Conservation (phyloP, 2,329 filamentous ascomycete species). For the Alternaria atra region DNA sequence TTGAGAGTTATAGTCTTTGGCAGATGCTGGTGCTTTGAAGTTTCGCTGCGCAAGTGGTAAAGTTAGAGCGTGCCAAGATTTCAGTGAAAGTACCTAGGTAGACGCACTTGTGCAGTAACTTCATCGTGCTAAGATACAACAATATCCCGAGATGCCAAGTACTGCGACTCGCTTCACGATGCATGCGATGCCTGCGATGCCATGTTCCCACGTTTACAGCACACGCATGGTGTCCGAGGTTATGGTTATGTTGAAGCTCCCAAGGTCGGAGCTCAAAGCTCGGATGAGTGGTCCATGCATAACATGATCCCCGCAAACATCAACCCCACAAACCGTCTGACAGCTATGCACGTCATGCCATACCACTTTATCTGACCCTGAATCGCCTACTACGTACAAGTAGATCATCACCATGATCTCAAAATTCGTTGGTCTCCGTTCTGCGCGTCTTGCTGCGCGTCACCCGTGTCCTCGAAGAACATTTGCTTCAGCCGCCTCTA, state of each 20-base stretch:
- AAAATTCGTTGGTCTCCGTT: slow-evolving; percentile 42
- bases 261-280: slow-evolving; percentile 4
- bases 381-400: neutral
- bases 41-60: neutral
- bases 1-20: neutral
- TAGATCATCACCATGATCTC: slow-evolving; percentile 36
- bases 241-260: neutral
- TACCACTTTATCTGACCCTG: neutral
- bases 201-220: neutral
- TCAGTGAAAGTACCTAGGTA: neutral
- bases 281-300: slow-evolving; percentile 17
- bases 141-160: neutral
- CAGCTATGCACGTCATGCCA: slow-evolving; percentile 21
- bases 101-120: neutral
- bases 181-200: neutral
- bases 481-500: slow-evolving; percentile 46
- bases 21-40: neutral
- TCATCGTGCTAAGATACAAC: neutral
- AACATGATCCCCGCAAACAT: slow-evolving; percentile 25
- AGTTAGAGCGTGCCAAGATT: neutral
- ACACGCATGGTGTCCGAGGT: neutral
- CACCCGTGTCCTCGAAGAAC: slow-evolving; percentile 40
- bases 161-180: neutral
- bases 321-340: slow-evolving; percentile 22
- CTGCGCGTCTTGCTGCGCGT: slow-evolving; percentile 48